Evolutionary conservation across 495 filamentous ascomycete genomes (phyloP).

Genomic region (Aspergillus sclerotioniger): DNA sequence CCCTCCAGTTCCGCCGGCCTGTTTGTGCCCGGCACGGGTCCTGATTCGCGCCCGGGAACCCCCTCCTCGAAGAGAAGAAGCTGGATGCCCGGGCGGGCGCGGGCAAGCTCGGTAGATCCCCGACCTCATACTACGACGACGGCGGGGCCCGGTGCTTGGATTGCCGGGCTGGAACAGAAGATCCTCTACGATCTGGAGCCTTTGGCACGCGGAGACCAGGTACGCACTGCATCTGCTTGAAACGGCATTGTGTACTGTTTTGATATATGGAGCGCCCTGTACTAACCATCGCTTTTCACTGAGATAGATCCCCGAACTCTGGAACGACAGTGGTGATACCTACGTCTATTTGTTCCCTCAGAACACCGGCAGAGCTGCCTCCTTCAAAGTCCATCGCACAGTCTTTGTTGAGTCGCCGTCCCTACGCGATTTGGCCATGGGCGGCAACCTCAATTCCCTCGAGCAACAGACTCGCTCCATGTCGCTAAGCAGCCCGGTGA

Average conservation of each 20-base stretch:
- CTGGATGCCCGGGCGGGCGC: conserved; percentile 52
- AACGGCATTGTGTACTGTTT: background rate
- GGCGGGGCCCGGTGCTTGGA: conserved; percentile 58
- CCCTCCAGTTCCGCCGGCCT: conserved; percentile 39
- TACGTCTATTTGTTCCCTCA: conserved; percentile 78
- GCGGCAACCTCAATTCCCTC: conserved; percentile 41
- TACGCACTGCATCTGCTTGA: conserved; percentile 23
- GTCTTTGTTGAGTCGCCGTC: conserved; percentile 67
- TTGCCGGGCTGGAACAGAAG: conserved; percentile 54
- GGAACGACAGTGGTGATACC: conserved; percentile 83
- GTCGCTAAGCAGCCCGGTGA: conserved; percentile 37
- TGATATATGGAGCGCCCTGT: background rate
- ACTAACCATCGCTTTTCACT: conserved; percentile 2
- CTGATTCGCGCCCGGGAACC: conserved; percentile 41
- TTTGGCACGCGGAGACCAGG: conserved; percentile 59
- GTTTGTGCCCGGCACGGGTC: conserved; percentile 34
- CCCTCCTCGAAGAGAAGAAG: conserved; percentile 48
- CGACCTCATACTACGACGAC: conserved; percentile 19
- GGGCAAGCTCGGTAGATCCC: conserved; percentile 37
- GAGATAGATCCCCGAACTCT: conserved; percentile 74
- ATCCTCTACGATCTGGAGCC: conserved; percentile 60
- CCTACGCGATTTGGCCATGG: conserved; percentile 67
- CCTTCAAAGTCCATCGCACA: conserved; percentile 73
- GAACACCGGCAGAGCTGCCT: conserved; percentile 62
- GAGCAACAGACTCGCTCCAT: conserved; percentile 42